Evolutionary conservation across 345 rosid species (phyloP).

Genomic region (Gossypium anomalum): DNA sequence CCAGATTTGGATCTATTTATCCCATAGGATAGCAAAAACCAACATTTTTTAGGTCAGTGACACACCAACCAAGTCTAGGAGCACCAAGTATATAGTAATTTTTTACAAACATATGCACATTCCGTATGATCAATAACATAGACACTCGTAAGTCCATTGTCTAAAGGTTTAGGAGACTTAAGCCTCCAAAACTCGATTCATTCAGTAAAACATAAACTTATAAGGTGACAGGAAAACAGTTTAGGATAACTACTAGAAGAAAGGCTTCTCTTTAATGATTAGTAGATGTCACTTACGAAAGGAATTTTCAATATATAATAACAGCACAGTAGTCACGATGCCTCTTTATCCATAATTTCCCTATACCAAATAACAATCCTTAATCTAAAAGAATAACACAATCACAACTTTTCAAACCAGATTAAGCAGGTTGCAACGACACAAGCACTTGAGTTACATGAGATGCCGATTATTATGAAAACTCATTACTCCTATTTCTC

Average conservation of each 20-base stretch:
- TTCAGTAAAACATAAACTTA: neutral
- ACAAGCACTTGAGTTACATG: neutral
- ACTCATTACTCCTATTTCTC: conserved; percentile 12
- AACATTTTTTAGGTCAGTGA: neutral
- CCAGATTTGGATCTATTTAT: neutral
- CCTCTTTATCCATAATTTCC: neutral
- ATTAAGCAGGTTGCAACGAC: neutral
- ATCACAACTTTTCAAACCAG: neutral
- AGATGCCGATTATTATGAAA: neutral
- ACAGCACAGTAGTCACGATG: neutral
- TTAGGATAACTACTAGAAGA: neutral
- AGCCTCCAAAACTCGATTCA: neutral
- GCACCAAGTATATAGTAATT: neutral
- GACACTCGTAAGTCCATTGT: neutral
- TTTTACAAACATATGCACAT: neutral
- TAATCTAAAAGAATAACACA: neutral
- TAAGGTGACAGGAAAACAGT: neutral
- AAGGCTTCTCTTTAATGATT: neutral
- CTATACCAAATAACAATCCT: neutral
- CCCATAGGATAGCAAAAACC: neutral
- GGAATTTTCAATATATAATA: neutral
- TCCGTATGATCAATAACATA: neutral
- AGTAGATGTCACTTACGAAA: neutral
- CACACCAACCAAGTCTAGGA: neutral
- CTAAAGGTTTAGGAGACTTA: neutral